Base-by-base conservation (phyloP, 768 basidiomycete species). In the Leucosporidium scottii region DNA sequence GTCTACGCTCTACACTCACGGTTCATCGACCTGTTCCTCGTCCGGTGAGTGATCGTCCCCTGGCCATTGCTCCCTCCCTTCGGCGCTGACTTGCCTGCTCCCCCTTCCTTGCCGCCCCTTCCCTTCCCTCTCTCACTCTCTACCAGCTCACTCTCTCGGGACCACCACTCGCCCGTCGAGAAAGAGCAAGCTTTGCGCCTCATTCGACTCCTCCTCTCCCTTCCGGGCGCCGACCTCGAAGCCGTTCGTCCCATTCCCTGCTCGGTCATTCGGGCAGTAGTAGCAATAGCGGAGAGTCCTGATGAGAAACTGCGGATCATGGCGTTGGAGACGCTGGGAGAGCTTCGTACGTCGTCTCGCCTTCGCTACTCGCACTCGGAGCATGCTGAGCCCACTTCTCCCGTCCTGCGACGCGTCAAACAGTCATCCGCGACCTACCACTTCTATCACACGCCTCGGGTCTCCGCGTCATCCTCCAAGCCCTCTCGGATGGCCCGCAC, bases 131-230 rank as follows among this genome's bases (percentile, higher is more conserved):
- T 47, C 47, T 10, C 21, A 25, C 34, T 36, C 34, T 36, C 12
- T 30, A 20, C 5, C 61, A 65, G 64, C 65, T 68, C 66, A 21
- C 39, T 98, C 21, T 85, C 88, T 0, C 86, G 93, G 18, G 93
- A 97, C 76, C 86, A 86, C 76, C 89, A 90, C 74, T 83, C 86
- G 75, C 84, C 84, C 18, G 83, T 86, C 8, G 96, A 93, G 79
- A 90, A 91, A 76, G 92, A 96, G 75, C 93, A 98, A 78, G 91
- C 84, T 27, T 85, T 99, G 73, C 90, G 91, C 67, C 84, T 98
- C 27, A 85, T 98, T 63, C 87, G 96, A 25, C 80, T 86, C 4
- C 61, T 73, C n/a, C 44, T 75, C 12, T 28, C 28, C n/a, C 66
- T 71, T 21, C 65, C 62, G 27, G 50, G 61, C 25, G 49, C 59